Conservation (phyloP, 148 eudicot species). For the Vaccinium vitisidaea region DNA sequence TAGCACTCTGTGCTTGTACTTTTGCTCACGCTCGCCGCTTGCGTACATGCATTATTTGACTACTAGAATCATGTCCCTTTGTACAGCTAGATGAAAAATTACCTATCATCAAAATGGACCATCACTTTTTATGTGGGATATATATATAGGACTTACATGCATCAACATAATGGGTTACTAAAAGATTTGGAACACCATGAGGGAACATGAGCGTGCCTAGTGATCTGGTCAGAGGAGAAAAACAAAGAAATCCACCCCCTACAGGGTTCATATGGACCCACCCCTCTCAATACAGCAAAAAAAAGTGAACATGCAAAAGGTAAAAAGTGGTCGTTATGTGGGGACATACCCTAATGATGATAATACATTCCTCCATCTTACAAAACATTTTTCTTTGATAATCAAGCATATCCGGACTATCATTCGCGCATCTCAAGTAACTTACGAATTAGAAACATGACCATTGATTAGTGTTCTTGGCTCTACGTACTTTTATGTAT, state of each 20-base stretch:
- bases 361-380: background rate
- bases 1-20: too few relatives aligned
- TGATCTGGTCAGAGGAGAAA: background rate
- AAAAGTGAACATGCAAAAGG: conserved; percentile 12
- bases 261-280: conserved; percentile 16
- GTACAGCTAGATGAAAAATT: too few relatives aligned
- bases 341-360: conserved; percentile 20
- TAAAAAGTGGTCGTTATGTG: conserved; percentile 3
- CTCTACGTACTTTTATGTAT: too few relatives aligned
- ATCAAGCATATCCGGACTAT: background rate
- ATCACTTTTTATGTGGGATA: too few relatives aligned
- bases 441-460: background rate
- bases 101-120: too few relatives aligned
- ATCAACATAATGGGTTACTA: background rate
- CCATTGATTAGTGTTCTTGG: background rate
- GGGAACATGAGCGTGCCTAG: conserved; percentile 9
- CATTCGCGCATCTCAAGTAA: background rate
- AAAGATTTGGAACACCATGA: background rate
- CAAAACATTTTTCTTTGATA: background rate
- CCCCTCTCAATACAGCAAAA: background rate
- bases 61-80: too few relatives aligned
- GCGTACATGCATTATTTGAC: too few relatives aligned
- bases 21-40: too few relatives aligned
- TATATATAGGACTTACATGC: too few relatives aligned
- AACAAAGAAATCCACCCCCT: background rate